A percentile compares a stretch with the other conserved stretches of the same genome.
Evolutionary conservation across 805 yeast genomes (phyloP).

Genomic region (Saturnispora dispora): DNA sequence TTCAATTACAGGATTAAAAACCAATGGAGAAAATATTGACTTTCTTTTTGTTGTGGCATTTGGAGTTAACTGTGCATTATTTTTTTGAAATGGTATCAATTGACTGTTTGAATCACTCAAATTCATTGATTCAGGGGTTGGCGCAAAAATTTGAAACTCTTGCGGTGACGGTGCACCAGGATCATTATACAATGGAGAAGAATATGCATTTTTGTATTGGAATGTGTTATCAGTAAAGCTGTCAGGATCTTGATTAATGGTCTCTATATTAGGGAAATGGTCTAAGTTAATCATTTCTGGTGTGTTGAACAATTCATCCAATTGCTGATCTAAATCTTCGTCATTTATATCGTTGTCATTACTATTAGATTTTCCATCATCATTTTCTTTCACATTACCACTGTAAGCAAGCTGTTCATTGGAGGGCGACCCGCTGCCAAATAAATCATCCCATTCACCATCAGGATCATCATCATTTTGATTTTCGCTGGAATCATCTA

Average conservation of each 20-base stretch:
- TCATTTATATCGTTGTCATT: slow-evolving; percentile 12
- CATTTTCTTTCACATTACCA: slow-evolving; percentile 1
- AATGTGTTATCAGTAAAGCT: not conserved
- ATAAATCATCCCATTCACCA: slow-evolving; percentile 11
- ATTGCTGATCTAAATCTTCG: slow-evolving; percentile 9
- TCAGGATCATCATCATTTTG: not conserved
- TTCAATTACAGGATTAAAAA: slow-evolving; percentile 72
- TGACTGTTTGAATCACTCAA: not conserved
- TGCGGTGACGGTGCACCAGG: slow-evolving; percentile 81
- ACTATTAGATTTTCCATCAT: slow-evolving; percentile 7
- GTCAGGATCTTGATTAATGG: slow-evolving; percentile 13
- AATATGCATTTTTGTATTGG: slow-evolving; percentile 24
- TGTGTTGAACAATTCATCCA: slow-evolving; percentile 9
- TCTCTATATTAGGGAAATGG: slow-evolving; percentile 6
- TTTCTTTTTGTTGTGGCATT: slow-evolving; percentile 25
- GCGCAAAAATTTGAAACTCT: slow-evolving; percentile 38
- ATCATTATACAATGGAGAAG: slow-evolving; percentile 54
- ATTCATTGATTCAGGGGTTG: slow-evolving; percentile 6
- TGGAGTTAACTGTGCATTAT: slow-evolving; percentile 24
- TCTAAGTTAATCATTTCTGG: not conserved
- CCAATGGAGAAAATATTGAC: slow-evolving; percentile 75
- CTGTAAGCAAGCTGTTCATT: slow-evolving; percentile 1
- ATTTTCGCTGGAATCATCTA: not conserved
- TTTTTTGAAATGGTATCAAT: not conserved
- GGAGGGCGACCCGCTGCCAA: slow-evolving; percentile 11